Percentiles rank a stretch among this genome's conserved stretches.
Conservation (phyloP, 176 grass and related monocot species). For the Triticum timopheevii region DNA sequence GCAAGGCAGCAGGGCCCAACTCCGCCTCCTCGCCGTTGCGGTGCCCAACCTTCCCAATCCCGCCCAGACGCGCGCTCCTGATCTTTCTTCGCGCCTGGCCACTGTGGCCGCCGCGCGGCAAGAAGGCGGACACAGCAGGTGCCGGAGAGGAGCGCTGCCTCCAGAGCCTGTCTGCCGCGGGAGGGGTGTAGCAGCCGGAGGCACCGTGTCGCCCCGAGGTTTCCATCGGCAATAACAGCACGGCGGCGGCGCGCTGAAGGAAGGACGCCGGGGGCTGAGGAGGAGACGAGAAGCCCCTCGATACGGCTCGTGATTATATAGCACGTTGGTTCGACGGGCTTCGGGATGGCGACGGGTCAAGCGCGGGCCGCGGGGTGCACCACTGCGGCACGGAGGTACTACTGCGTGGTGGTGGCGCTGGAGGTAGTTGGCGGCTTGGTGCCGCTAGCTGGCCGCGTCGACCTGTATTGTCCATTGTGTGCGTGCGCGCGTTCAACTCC, state of each 20-base stretch:
- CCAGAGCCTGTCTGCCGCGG: neutral
- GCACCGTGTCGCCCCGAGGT: neutral
- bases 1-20: neutral
- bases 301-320: neutral
- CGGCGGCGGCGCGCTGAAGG: neutral
- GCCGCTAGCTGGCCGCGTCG: neutral
- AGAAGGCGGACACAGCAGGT: constrained; percentile 8
- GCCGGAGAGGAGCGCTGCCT: constrained; percentile 34
- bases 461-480: neutral
- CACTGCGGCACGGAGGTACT: neutral
- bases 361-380: neutral
- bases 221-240: neutral
- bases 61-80: neutral
- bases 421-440: neutral
- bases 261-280: neutral
- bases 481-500: neutral
- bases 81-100: neutral
- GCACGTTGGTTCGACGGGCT: neutral
- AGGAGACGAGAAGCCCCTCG: neutral
- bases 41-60: neutral
- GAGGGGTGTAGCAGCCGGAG: neutral
- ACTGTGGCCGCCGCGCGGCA: neutral
- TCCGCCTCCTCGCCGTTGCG: neutral
- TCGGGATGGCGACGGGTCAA: neutral
- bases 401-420: neutral